phyloP scores from a whole-genome alignment of 1,284 basidiomycete species.

The Ustilago trichophora region DNA sequence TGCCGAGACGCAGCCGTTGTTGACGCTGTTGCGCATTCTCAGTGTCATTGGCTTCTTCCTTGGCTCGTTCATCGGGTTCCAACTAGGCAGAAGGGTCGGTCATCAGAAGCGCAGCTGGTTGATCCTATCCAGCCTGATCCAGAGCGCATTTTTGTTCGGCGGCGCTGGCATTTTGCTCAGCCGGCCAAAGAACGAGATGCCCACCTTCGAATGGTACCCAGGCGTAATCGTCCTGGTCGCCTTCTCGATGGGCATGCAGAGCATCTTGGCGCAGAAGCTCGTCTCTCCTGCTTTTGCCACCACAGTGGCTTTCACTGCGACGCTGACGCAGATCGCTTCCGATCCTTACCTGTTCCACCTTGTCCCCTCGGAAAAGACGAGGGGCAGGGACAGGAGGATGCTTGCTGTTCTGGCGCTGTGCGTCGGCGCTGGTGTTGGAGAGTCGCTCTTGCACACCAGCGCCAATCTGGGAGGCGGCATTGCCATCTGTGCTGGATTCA shows the following conservation, averaged over 20 bases:
- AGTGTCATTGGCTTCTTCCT: constrained; percentile 52
- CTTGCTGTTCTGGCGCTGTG: constrained; percentile 46
- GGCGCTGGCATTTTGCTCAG: constrained; percentile 53
- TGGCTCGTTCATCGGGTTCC: constrained; percentile 44
- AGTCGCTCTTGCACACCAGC: constrained; percentile 47
- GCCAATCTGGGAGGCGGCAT: constrained; percentile 46
- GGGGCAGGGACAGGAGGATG: constrained; percentile 49
- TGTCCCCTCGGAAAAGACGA: constrained; percentile 36
- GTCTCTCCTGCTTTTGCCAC: constrained; percentile 57
- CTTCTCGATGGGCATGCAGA: constrained; percentile 57
- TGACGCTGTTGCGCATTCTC: constrained; percentile 48
- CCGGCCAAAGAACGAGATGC: constrained; percentile 42
- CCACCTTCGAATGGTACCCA: constrained; percentile 53
- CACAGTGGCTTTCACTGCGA: constrained; percentile 61
- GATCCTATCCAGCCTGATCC: constrained; percentile 43
- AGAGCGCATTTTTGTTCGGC: constrained; percentile 48
- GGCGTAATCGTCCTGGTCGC: constrained; percentile 46
- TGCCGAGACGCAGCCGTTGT: constrained; percentile 35
- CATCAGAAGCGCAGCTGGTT: constrained; percentile 50
- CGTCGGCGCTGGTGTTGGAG: constrained; percentile 53
- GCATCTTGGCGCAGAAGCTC: constrained; percentile 55
- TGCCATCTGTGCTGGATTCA: constrained; percentile 52
- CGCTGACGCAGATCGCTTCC: constrained; percentile 55
- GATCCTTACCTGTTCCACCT: constrained; percentile 59
- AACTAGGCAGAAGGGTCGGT: constrained; percentile 34